Evolutionary conservation across 257 asterid genomes (phyloP).

Genomic region (Solanum bukasovii): DNA sequence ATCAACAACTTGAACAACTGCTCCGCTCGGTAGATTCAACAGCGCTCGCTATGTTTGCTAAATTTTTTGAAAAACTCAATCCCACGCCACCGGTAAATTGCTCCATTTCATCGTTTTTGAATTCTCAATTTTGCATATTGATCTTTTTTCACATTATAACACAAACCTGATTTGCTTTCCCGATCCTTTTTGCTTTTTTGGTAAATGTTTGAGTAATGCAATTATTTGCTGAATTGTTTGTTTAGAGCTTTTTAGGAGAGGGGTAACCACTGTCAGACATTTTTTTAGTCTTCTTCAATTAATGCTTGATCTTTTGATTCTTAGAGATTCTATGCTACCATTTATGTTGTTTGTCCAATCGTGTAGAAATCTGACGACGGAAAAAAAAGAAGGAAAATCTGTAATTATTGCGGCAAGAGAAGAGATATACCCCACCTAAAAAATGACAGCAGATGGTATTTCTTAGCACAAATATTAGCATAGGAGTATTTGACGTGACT

Average conservation of each 20-base stretch:
- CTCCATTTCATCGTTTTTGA: not conserved
- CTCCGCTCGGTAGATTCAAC: not conserved
- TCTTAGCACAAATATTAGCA: not conserved
- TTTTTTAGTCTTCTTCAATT: not conserved
- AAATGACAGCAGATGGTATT: not conserved
- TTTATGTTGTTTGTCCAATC: not conserved
- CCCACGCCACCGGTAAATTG: conserved; percentile 39
- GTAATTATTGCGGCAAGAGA: not conserved
- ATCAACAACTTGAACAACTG: not conserved
- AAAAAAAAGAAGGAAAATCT: not conserved
- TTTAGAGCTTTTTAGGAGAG: not conserved
- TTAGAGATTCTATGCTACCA: not conserved
- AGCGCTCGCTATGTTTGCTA: conserved; percentile 30
- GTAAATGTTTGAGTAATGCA: not conserved
- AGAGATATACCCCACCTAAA: not conserved
- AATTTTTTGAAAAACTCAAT: conserved; percentile 37
- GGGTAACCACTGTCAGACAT: not conserved
- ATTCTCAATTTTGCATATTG: not conserved
- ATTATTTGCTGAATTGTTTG: not conserved
- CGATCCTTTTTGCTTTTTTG: not conserved
- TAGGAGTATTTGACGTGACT: not conserved
- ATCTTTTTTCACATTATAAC: not conserved
- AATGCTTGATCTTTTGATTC: not conserved
- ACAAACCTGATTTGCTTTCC: not conserved
- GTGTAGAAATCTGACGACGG: not conserved